Evolutionary conservation across 768 basidiomycete genomes (phyloP), one percentile per base, ranked within the genome.

Genomic region (Kwoniella bestiolae): DNA sequence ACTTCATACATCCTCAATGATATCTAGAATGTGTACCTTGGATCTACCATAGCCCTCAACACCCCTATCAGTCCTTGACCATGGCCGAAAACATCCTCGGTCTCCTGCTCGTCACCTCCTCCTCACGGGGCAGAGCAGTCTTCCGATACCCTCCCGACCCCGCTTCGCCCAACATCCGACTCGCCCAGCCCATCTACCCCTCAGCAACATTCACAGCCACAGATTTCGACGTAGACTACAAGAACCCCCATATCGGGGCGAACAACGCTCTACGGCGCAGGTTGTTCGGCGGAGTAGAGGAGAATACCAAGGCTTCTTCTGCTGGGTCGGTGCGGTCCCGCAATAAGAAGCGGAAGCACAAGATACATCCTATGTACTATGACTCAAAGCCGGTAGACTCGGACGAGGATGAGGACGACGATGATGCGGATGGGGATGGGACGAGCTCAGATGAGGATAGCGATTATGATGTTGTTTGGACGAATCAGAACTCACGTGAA

Each of bases 61-160:
- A 29, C 50, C 26, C 21, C 26, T 18, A 14, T n/a, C 25, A 23
- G 34, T 60, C 16, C 3, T 26, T 12, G 34, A 52, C 14, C 51
- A 78, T 78, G 76, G 74, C 75, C 6, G 76, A 77, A 51, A 76
- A 78, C 47, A 85, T 96, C 32, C 83, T 94, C 51, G 89, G 91
- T 9, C 84, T 95, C 66, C 82, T 94, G 3, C 86, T 96, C 35
- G 90, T 92, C 49, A 78, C 77, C 46, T 91, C 91, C 4, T 88
- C 89, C 12, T 93, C 92, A 8, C 88, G 91, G 6, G 90, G 88
- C 74, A 91, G 90, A 28, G 87, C 93, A 5, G 89, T 92, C 57
- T 93, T 88, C 77, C 85, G 90, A 67, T 95, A 92, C 90, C 94
- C 94, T 0, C 89, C 91, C 14, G 84, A 83, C 14, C 91, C 92